A percentile compares a stretch with the other conserved stretches of the same genome.
Conservation (phyloP, 176 grass and related monocot genomes). For the Juncus effusus region DNA sequence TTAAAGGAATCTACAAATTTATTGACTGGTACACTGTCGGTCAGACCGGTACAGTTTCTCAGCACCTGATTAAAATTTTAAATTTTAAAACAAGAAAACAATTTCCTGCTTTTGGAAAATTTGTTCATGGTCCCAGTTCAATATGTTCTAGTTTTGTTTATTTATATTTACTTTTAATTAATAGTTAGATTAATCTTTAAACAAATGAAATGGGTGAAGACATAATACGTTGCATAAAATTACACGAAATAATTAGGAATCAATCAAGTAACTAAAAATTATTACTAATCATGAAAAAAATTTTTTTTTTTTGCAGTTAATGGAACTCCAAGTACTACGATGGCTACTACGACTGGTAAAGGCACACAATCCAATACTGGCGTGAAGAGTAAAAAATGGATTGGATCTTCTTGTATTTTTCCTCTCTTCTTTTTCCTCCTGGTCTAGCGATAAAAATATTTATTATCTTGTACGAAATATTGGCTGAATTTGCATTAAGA, state of each 20-base stretch:
- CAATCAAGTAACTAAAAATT: neutral
- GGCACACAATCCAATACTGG: slow-evolving; percentile 13
- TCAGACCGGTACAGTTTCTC: no score
- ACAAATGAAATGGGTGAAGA: neutral
- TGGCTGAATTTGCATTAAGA: neutral
- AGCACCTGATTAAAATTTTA: no score
- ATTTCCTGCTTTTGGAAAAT: no score
- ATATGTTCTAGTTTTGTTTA: no score
- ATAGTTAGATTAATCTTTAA: neutral
- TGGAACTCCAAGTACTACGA: neutral
- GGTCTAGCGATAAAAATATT: slow-evolving; percentile 6
- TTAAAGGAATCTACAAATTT: no score
- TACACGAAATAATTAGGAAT: neutral
- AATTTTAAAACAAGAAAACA: no score
- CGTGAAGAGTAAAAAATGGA: slow-evolving; percentile 11
- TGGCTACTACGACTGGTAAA: neutral
- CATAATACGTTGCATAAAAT: neutral
- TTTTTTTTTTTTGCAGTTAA: slow-evolving; percentile 16
- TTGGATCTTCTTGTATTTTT: neutral
- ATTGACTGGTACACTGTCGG: no score
- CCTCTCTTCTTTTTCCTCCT: slow-evolving; percentile 12
- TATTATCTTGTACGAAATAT: neutral
- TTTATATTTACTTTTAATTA: no score
- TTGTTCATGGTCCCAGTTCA: no score
- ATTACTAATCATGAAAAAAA: neutral